phyloP scores from a whole-genome alignment of 257 asterid species.

The Galeopsis tetrahit region DNA sequence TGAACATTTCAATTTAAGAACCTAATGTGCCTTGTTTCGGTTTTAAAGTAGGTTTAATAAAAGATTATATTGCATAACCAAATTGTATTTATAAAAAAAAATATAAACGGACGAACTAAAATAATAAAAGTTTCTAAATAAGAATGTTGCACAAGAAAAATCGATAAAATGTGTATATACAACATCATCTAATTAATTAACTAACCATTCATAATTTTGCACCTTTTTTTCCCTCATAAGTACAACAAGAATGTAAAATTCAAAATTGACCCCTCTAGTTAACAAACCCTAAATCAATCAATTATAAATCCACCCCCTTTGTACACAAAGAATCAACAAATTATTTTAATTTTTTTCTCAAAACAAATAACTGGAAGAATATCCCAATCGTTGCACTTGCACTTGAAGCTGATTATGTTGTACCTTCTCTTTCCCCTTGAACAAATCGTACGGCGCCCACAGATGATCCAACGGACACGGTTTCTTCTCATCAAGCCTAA shows the following conservation, averaged over 20 bases:
- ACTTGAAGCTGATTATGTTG: constrained; percentile 32
- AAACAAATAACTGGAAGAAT: constrained; percentile 44
- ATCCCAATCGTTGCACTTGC: constrained; percentile 19
- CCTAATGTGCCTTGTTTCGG: not conserved
- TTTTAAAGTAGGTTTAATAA: not conserved
- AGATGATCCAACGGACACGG: constrained; percentile 79
- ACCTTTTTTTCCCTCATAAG: not conserved
- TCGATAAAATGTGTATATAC: not conserved
- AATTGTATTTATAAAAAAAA: too few species aligned
- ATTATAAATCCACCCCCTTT: constrained; percentile 31
- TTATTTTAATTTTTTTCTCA: not conserved
- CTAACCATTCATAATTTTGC: not conserved
- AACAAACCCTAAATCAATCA: constrained; percentile 21
- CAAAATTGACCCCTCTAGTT: constrained; percentile 31
- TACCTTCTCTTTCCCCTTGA: constrained; percentile 39
- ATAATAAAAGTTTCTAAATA: too few species aligned
- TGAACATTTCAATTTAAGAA: not conserved
- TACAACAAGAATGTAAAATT: constrained; percentile 23
- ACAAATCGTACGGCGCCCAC: constrained; percentile 78
- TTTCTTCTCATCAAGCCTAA: constrained; percentile 62
- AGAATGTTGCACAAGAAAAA: not conserved
- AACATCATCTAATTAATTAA: not conserved
- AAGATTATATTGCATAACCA: too few species aligned
- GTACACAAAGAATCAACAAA: constrained; percentile 47
- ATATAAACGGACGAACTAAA: too few species aligned